Percentiles rank a stretch among this genome's conserved stretches.
Conservation (phyloP, 2,329 filamentous ascomycete genomes). For the Penicillium expansum region DNA sequence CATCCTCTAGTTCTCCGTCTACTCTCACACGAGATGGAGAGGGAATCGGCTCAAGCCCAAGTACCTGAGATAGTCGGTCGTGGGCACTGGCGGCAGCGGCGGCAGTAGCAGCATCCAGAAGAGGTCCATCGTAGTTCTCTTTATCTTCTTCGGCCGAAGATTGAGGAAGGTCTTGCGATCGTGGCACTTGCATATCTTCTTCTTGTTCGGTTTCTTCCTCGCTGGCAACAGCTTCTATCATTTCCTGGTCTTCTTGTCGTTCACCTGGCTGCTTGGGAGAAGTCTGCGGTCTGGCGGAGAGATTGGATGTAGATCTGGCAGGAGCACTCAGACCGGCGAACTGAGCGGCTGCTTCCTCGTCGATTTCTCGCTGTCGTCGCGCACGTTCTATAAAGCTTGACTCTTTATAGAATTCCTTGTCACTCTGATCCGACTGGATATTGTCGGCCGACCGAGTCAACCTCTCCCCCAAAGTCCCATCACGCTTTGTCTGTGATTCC, state of each 20-base stretch:
- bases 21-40: conserved; percentile 10
- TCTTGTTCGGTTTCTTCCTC: conserved; percentile 51
- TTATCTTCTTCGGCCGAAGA: conserved; percentile 46
- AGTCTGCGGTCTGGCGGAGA: neutral
- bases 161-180: conserved; percentile 29
- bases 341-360: conserved; percentile 36
- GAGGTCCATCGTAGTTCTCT: conserved; percentile 42
- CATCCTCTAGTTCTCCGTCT: conserved; percentile 1
- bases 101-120: conserved; percentile 30
- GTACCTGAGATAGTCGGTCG: conserved; percentile 39
- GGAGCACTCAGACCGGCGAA: conserved; percentile 38
- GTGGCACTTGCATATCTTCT: conserved; percentile 35
- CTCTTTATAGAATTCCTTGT: conserved; percentile 46
- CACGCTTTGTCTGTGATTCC: conserved; percentile 45
- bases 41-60: conserved; percentile 29
- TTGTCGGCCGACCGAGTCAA: conserved; percentile 37
- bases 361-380: conserved; percentile 33
- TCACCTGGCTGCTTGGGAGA: conserved; percentile 1
- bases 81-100: conserved; percentile 36
- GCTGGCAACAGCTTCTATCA: conserved; percentile 29
- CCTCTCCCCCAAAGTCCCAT: conserved; percentile 32
- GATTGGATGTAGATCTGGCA: conserved; percentile 18
- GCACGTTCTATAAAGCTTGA: conserved; percentile 39
- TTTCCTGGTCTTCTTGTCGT: conserved; percentile 18
- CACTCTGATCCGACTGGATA: conserved; percentile 35